Percentiles rank a stretch among this genome's conserved stretches.
phyloP scores from a whole-genome alignment of 805 yeast genomes.

The Ogataea neopini region DNA sequence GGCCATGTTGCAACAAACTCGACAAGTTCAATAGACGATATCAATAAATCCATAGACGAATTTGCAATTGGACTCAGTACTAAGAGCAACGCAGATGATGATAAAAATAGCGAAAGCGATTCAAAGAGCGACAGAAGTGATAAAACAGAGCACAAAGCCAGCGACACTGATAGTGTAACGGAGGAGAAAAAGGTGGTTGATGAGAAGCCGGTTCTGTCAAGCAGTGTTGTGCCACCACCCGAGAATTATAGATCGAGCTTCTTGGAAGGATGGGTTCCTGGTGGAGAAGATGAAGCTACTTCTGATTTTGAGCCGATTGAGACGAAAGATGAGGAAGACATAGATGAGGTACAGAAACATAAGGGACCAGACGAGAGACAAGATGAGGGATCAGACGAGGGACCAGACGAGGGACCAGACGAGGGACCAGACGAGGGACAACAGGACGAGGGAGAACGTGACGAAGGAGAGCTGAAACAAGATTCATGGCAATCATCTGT shows the following conservation, averaged over 20 bases:
- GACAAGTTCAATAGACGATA: constrained; percentile 17
- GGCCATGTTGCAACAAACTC: constrained; percentile 1
- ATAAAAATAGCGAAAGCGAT: not conserved
- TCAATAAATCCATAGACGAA: constrained; percentile 19
- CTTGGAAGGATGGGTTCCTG: constrained; percentile 6
- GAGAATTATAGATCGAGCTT: constrained; percentile 1
- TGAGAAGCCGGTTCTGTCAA: too few relatives aligned
- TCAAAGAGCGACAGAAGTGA: not conserved
- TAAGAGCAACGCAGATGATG: not conserved
- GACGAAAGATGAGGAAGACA: not conserved
- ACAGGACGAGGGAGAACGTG: too few relatives aligned
- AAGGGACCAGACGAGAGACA: not conserved
- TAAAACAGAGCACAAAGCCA: not conserved
- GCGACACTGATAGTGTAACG: not conserved
- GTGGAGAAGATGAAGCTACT: not conserved
- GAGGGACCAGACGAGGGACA: not conserved
- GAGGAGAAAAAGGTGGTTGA: not conserved
- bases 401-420: not conserved
- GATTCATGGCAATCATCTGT: constrained; percentile 7
- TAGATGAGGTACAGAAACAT: too few relatives aligned
- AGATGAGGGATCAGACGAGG: not conserved
- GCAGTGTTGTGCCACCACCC: not conserved
- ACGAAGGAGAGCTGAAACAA: not conserved
- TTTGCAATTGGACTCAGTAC: constrained; percentile 15
- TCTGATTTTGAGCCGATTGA: not conserved